Base-by-base conservation (phyloP, 257 asterid species). In the Primulina eburnea region DNA sequence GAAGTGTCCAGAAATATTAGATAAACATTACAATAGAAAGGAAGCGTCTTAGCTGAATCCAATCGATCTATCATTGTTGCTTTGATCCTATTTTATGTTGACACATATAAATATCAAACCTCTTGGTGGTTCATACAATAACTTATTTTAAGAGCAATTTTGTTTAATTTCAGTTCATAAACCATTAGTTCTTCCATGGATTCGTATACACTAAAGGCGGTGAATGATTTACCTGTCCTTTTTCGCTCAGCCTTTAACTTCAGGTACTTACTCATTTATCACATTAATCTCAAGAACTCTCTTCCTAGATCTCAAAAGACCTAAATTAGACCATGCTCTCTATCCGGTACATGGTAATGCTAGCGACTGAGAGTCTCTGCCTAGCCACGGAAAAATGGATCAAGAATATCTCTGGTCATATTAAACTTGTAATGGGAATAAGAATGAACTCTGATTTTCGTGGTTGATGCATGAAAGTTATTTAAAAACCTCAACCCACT, bases 221-320 rank as follows among this genome's bases (percentile, higher is more conserved):
- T 90, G 71, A 75, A 68, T 26, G 97, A 90, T 71, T 85, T 93
- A 75, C 99, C 97, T 32, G 80, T 82, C 80, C 88, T 81, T 58
- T 88, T 93, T 67, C 90, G 77, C 57, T 79, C 96, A 58, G 78
- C 80, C 64, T 90, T 89, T 83, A 84, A 73, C 73, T 90, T 90
- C 95, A 90, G 99, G 99, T 93, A 85, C 28, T 69, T n/a, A 28
- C 30, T 69, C 17, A 28, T 17, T 38, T 43, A 7, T 20, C 50
- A n/a, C 52, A 60, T 28, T 58, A 69, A 62, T 12, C 38, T 68
- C 47, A 18, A 43, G n/a, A 43, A 43, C n/a, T 43, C 68, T 67
- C 4, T 21, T 67, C 35, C 55, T 58, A 20, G 59, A 34, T 28
- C 68, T 20, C 60, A 60, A 30, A 14, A 28, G 50, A 59, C 75